A percentile compares a stretch with the other conserved stretches of the same genome.
phyloP scores from a whole-genome alignment of 2,329 filamentous ascomycete genomes.

The Aspergillaceae sp. region DNA sequence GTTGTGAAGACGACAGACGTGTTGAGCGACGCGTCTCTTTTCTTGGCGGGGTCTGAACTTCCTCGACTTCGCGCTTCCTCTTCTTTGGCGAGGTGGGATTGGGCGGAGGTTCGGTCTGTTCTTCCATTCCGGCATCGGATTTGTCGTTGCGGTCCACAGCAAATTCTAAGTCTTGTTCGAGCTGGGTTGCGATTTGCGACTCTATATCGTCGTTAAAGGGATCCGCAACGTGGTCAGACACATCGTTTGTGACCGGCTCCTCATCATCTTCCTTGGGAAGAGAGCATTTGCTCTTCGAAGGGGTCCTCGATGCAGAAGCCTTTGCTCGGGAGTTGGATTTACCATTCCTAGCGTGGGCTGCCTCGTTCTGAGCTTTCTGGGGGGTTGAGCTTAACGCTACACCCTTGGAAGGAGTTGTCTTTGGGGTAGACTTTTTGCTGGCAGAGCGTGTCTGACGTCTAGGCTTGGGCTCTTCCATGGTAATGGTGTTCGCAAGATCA shows the following conservation, averaged over 20 bases:
- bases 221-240: neutral
- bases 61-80: slow-evolving; percentile 24
- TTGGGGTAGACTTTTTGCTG: slow-evolving; percentile 9
- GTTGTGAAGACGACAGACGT: slow-evolving; percentile 14
- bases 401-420: neutral
- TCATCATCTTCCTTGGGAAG: too few species aligned
- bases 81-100: slow-evolving; percentile 21
- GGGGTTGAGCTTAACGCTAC: too few species aligned
- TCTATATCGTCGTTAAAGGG: slow-evolving; percentile 30
- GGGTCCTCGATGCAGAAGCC: too few species aligned
- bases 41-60: slow-evolving; percentile 6
- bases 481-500: slow-evolving; percentile 1
- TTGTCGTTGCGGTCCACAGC: slow-evolving; percentile 24
- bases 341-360: neutral
- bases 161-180: slow-evolving; percentile 36
- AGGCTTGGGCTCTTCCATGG: slow-evolving; percentile 8
- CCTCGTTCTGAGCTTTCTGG: neutral
- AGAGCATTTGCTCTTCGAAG: neutral
- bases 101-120: slow-evolving; percentile 1
- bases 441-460: slow-evolving; percentile 18
- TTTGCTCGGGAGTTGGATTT: slow-evolving; percentile 7
- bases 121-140: slow-evolving; percentile 1
- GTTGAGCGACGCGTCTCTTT: slow-evolving; percentile 24
- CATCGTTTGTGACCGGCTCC: neutral
- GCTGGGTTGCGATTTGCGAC: slow-evolving; percentile 37